Base-by-base conservation (phyloP, 306 rosid genomes). In the Acmispon strigosus region DNA sequence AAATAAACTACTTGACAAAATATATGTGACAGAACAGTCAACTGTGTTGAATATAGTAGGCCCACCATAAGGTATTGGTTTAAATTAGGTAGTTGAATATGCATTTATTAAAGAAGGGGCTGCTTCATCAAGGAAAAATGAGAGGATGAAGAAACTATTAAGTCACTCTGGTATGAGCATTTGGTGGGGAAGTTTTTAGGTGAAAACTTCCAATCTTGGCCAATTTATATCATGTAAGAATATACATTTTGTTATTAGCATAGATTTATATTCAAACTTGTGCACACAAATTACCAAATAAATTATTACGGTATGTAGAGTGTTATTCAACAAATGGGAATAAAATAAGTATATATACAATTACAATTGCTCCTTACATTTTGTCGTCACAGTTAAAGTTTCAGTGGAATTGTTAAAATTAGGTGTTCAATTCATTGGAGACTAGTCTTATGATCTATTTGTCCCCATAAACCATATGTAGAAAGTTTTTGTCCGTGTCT, bases 21-120 rank as follows among this genome's bases (percentile, higher is more conserved):
- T 52, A 27, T 64, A 20, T 10, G 42, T 67, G 1, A n/a, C n/a
- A n/a, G n/a, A 47, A 45, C 14, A 15, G 60, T 68, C 70, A 76
- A 68, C 37, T 49, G 29, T 48, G 51, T 36, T 36, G 50, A 58
- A 37, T 49, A 29, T 7, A n/a, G 27, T 47, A 67, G 76, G 67
- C 27, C 84, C 73, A 45, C 73, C 22, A 53, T 15, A 43, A 19
- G 49, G 50, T 61, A 60, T 53, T 74, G 37, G 68, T 74, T 62
- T 39, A 53, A 73, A 54, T 39, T 56, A 12, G 69, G 81, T 78
- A 8, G 65, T 69, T 75, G 79, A 69, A 66, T 61, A 27, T 53
- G 57, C 65, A 59, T 47, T 59, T 18, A 32, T 59, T 42, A 39
- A 58, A 67, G n/a, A 15, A 13, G 10, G 10, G 47, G 59, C 10